Conservation (phyloP, 2,329 filamentous ascomycete species). For the Dryadomyces sulphureus region DNA sequence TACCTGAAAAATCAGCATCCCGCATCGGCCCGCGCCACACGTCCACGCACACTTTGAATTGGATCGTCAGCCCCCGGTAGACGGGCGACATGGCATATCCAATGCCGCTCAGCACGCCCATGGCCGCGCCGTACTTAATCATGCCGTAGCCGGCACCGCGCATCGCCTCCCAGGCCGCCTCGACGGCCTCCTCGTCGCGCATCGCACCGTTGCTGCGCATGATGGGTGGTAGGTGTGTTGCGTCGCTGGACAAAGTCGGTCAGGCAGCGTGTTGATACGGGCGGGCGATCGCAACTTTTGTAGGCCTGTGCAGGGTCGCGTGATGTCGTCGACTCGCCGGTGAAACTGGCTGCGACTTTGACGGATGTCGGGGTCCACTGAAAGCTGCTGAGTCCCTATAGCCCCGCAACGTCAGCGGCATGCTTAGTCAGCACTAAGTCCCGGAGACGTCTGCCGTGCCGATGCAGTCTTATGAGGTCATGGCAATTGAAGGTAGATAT, state of each 20-base stretch:
- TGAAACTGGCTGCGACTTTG: no score
- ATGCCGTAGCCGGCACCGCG: conserved; percentile 53
- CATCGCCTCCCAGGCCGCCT: conserved; percentile 57
- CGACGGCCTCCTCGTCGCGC: conserved; percentile 50
- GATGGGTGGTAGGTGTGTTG: not conserved
- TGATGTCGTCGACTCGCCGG: not conserved
- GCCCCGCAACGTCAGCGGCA: no score
- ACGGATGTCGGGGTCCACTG: no score
- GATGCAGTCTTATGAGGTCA: no score
- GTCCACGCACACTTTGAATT: conserved; percentile 57
- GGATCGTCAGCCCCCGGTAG: conserved; percentile 57
- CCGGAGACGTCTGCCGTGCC: no score
- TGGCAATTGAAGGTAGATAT: no score
- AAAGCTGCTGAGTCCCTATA: no score
- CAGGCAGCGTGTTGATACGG: no score
- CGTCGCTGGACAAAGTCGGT: not conserved
- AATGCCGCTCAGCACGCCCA: conserved; percentile 44
- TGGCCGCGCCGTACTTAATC: conserved; percentile 56
- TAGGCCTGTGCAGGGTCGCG: not conserved
- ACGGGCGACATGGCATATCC: conserved; percentile 54
- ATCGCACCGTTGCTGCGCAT: conserved; percentile 42
- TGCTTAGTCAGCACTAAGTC: no score
- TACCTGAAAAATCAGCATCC: conserved; percentile 36
- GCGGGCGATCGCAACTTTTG: not conserved
- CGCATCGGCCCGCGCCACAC: not conserved